Conservation (phyloP, 441 rosid genomes). For the Biscutella laevigata region DNA sequence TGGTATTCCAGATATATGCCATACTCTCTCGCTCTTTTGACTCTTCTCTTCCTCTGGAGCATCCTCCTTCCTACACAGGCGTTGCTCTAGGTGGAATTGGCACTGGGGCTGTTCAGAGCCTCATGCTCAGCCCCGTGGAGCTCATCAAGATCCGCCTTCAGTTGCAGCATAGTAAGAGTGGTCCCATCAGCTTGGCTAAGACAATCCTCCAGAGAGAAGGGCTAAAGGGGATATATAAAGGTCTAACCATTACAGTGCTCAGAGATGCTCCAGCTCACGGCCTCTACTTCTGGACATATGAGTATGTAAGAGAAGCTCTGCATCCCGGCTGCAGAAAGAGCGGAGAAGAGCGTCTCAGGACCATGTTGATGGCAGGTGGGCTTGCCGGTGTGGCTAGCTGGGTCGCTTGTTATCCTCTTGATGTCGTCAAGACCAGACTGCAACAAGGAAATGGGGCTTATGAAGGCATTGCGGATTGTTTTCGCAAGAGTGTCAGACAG, state of each 20-base stretch:
- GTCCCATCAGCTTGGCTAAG: slow-evolving; percentile 60
- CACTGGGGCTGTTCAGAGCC: slow-evolving; percentile 79
- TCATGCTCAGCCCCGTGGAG: slow-evolving; percentile 71
- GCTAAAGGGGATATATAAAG: slow-evolving; percentile 57
- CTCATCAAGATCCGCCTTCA: slow-evolving; percentile 90
- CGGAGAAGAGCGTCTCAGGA: slow-evolving; percentile 54
- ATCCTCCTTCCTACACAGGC: slow-evolving; percentile 81
- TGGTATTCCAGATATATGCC: slow-evolving; percentile 89
- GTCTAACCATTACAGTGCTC: slow-evolving; percentile 59
- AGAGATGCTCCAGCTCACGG: slow-evolving; percentile 91
- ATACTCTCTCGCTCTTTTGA: slow-evolving; percentile 70
- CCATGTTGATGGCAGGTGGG: slow-evolving; percentile 85
- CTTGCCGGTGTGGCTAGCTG: slow-evolving; percentile 95
- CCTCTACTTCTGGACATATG: slow-evolving; percentile 88
- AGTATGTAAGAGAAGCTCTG: slow-evolving; percentile 61
- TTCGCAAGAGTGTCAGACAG: slow-evolving; percentile 47
- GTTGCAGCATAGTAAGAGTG: slow-evolving; percentile 38
- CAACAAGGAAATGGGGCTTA: slow-evolving; percentile 45
- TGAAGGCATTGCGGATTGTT: slow-evolving; percentile 68
- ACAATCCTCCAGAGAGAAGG: slow-evolving; percentile 60
- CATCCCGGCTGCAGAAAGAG: slow-evolving; percentile 93
- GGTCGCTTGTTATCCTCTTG: slow-evolving; percentile 79
- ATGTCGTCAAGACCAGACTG: slow-evolving; percentile 78
- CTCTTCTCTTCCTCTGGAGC: slow-evolving; percentile 32
- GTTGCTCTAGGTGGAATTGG: slow-evolving; percentile 79